Evolutionary conservation across 2,329 filamentous ascomycete genomes (phyloP).

Genomic region (Clarireedia hainanense): DNA sequence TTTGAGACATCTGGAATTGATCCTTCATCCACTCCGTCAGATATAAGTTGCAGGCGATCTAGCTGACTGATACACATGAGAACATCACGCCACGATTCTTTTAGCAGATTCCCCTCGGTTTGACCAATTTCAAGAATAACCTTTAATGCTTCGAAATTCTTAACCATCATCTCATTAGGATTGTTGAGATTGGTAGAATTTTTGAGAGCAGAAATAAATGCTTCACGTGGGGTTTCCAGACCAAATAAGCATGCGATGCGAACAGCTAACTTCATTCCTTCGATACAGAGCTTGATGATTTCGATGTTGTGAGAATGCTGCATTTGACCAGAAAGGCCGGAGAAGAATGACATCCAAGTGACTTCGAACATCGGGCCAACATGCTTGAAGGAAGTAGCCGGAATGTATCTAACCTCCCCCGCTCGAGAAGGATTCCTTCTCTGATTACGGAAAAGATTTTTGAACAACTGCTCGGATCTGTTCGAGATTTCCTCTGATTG

Average conservation of each 20-base stretch:
- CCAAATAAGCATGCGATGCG: constrained; percentile 91
- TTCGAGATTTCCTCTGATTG: constrained; percentile 86
- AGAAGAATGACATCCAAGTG: constrained; percentile 98
- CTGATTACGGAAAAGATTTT: constrained; percentile 85
- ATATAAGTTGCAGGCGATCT: constrained; percentile 89
- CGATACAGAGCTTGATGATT: constrained; percentile 84
- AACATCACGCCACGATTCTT: constrained; percentile 90
- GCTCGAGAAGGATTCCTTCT: constrained; percentile 66
- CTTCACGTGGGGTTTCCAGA: constrained; percentile 83
- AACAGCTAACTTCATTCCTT: constrained; percentile 90
- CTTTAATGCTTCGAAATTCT: constrained; percentile 93
- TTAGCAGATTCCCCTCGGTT: constrained; percentile 82
- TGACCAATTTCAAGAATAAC: constrained; percentile 86
- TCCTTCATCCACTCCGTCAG: constrained; percentile 87
- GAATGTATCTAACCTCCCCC: constrained; percentile 69
- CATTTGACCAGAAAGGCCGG: constrained; percentile 84
- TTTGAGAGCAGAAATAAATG: constrained; percentile 86
- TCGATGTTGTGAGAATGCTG: constrained; percentile 91
- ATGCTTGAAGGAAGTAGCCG: constrained; percentile 87
- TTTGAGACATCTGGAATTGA: constrained; percentile 87
- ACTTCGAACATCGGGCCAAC: constrained; percentile 98
- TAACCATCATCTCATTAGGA: constrained; percentile 86
- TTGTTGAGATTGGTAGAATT: constrained; percentile 96
- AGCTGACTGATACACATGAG: constrained; percentile 93
- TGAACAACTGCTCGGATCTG: constrained; percentile 76